These are phyloP conservation scores for Leccinum ochraceum DNA, from an alignment of 768 basidiomycete species.

Conservation along the genomic window DNA sequence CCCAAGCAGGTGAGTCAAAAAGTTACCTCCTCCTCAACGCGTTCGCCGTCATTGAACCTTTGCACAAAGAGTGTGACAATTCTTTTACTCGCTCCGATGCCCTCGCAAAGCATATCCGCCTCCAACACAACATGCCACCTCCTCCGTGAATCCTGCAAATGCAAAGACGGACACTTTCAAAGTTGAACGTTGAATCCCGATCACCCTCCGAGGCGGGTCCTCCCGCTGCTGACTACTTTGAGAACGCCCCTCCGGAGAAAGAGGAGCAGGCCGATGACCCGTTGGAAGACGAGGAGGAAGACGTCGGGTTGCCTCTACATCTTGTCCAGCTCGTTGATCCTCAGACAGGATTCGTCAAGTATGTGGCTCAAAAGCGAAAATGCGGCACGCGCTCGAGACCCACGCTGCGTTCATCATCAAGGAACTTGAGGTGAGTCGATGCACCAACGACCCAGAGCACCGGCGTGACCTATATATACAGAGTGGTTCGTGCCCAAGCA, in stretches of 20 bases:
- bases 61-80: conserved; percentile 84
- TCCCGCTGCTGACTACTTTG: conserved; percentile 36
- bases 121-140: conserved; percentile 78
- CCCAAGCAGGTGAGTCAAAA: conserved; percentile 62
- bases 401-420: conserved; percentile 36
- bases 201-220: conserved; percentile 41
- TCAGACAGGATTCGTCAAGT: conserved; percentile 65
- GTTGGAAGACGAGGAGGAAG: conserved; percentile 33
- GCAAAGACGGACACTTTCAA: conserved; percentile 72
- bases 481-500: too few relatives aligned
- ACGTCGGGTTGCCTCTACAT: conserved; percentile 56
- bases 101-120: conserved; percentile 57
- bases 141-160: conserved; percentile 62
- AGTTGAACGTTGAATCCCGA: conserved; percentile 59
- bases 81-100: conserved; percentile 75
- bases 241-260: conserved; percentile 14
- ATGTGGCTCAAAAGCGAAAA: conserved; percentile 72
- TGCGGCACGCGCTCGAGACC: conserved; percentile 57
- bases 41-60: background rate
- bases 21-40: background rate
- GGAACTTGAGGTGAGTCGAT: conserved; percentile 48
- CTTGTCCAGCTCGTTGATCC: conserved; percentile 53
- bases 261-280: conserved; percentile 23
- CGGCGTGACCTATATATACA: too few relatives aligned
- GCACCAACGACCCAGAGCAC: background rate